These are phyloP conservation scores for Colletotrichum filicis DNA, from an alignment of 2,329 filamentous ascomycete genomes.

Conservation along the genomic window DNA sequence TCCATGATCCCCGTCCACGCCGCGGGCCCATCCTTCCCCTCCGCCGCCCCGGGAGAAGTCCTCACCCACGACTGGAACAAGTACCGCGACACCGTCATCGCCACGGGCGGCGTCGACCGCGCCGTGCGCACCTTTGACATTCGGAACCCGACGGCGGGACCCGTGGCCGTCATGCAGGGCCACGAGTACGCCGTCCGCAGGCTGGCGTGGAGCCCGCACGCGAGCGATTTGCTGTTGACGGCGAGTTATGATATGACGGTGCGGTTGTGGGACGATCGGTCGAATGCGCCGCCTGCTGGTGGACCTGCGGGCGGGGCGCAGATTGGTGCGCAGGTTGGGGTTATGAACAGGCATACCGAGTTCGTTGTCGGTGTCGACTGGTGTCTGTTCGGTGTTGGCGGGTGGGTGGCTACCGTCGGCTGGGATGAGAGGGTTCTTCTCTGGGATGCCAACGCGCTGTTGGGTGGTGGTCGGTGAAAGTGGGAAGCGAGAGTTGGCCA, in stretches of 20 bases:
- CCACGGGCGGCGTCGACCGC: conserved; percentile 89
- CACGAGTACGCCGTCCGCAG: conserved; percentile 92
- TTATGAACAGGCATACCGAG: conserved; percentile 94
- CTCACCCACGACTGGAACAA: conserved; percentile 99
- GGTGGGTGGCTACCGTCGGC: conserved; percentile 93
- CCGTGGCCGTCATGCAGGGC: conserved; percentile 79
- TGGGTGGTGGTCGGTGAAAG: conserved; percentile 37
- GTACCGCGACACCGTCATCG: conserved; percentile 86
- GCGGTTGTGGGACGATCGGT: conserved; percentile 87
- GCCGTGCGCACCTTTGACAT: conserved; percentile 92
- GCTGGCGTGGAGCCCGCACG: conserved; percentile 91
- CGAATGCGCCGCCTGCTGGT: conserved; percentile 51
- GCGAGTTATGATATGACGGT: conserved; percentile 99
- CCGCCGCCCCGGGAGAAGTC: conserved; percentile 74
- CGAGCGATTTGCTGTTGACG: conserved; percentile 86
- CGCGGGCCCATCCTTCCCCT: conserved; percentile 60
- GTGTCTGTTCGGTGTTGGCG: conserved; percentile 95
- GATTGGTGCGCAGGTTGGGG: conserved; percentile 78
- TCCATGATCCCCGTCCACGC: conserved; percentile 86
- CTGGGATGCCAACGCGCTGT: conserved; percentile 81
- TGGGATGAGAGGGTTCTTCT: conserved; percentile 94
- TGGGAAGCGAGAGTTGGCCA: not conserved
- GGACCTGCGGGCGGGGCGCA: conserved; percentile 48
- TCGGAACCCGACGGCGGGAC: conserved; percentile 77
- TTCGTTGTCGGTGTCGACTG: conserved; percentile 97